phyloP scores from a whole-genome alignment of 345 rosid species.

The Brassica incana region DNA sequence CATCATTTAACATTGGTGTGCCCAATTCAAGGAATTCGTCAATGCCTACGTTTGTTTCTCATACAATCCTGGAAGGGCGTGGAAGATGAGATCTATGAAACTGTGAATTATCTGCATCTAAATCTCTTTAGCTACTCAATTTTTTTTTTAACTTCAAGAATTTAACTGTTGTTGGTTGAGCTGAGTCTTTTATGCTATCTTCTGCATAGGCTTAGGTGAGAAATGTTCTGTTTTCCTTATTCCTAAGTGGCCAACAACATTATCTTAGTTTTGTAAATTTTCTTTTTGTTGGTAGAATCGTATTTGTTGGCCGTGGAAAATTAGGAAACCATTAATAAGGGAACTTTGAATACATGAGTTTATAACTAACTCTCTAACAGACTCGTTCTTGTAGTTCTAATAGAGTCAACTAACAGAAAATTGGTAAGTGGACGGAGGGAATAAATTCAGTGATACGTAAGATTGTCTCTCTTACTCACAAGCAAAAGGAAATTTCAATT shows the following conservation, averaged over 20 bases:
- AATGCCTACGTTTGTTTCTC: slow-evolving; percentile 7
- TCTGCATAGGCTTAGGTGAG: neutral
- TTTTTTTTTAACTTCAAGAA: neutral
- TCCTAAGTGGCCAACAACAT: neutral
- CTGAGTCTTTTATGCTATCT: neutral
- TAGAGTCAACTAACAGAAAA: too few relatives aligned
- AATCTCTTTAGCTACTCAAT: neutral
- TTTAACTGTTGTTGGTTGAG: neutral
- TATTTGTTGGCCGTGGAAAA: too few relatives aligned
- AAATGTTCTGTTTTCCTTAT: neutral
- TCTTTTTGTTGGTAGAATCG: neutral
- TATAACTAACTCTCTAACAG: too few relatives aligned
- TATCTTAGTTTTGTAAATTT: neutral
- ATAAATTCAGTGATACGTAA: too few relatives aligned
- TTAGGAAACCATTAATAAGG: neutral
- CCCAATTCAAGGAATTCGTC: neutral
- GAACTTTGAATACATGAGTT: neutral
- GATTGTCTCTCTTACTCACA: too few relatives aligned
- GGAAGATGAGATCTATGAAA: neutral
- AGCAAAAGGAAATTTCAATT: too few relatives aligned
- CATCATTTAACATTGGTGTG: neutral
- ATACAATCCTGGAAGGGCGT: slow-evolving; percentile 18
- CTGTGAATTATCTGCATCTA: neutral
- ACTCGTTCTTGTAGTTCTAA: too few relatives aligned
- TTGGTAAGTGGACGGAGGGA: too few relatives aligned